Percentiles rank a stretch among this genome's conserved stretches.
These are phyloP conservation scores for Saccharata proteae DNA, from an alignment of 2,329 filamentous ascomycete species.

Conservation along the genomic window DNA sequence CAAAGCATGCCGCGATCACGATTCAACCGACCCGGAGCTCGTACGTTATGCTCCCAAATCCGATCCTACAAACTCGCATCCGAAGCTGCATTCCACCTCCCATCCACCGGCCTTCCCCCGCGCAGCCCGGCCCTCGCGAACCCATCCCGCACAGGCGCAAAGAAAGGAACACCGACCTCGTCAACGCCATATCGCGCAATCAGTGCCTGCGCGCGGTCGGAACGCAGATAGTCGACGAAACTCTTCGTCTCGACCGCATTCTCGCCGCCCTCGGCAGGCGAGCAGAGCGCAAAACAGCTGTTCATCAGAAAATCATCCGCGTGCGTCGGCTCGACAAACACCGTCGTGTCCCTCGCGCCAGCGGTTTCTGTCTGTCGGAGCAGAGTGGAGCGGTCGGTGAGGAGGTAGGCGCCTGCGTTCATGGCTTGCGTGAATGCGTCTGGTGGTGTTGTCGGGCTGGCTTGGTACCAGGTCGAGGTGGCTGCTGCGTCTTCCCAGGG, in stretches of 20 bases:
- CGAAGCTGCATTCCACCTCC: too few species aligned
- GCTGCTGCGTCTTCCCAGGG: neutral
- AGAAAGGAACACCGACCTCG: neutral
- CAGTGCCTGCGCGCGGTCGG: neutral
- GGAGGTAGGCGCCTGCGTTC: neutral
- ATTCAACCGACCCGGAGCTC: too few species aligned
- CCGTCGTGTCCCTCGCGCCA: neutral
- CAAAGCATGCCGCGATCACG: too few species aligned
- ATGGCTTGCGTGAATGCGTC: neutral
- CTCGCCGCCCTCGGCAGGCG: neutral
- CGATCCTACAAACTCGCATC: too few species aligned
- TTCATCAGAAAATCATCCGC: neutral
- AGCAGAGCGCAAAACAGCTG: conserved; percentile 1
- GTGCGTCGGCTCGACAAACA: neutral
- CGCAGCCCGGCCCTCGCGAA: neutral
- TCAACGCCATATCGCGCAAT: neutral
- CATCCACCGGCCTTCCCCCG: neutral
- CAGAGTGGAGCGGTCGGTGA: conserved; percentile 1
- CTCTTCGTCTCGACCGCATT: too few species aligned
- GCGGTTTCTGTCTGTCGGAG: neutral
- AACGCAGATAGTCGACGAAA: neutral
- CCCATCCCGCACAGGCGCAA: neutral
- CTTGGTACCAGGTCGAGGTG: conserved; percentile 1
- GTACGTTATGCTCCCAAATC: too few species aligned
- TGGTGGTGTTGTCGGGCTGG: neutral